These are phyloP conservation scores for Penicillium desertorum DNA, from an alignment of 495 filamentous ascomycete genomes.

Conservation along the genomic window DNA sequence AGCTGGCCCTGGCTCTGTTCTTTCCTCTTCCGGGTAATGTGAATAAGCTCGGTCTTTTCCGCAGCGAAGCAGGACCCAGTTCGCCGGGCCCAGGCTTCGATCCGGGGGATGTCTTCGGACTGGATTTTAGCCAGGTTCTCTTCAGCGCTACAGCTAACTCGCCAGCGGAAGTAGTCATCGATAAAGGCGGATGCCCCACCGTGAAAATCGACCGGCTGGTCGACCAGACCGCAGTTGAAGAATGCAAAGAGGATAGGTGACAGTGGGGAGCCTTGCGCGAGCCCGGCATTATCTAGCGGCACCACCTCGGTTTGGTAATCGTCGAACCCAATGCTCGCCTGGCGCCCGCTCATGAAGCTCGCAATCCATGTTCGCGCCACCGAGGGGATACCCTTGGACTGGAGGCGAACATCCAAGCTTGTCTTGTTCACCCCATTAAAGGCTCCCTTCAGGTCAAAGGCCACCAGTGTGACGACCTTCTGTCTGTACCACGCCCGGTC, in stretches of 20 bases:
- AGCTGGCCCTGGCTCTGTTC: too few species aligned
- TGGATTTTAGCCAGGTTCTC: conserved; percentile 21
- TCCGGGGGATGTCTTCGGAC: conserved; percentile 22
- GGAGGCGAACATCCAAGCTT: too few species aligned
- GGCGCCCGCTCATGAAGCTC: conserved; percentile 28
- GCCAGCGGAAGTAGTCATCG: conserved; percentile 26
- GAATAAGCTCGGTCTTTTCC: too few species aligned
- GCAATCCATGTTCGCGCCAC: too few species aligned
- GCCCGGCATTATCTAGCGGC: conserved; percentile 24
- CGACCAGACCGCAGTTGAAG: conserved; percentile 30
- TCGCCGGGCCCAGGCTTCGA: conserved; percentile 4
- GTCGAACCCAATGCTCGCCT: conserved; percentile 6
- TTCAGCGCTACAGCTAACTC: conserved; percentile 14
- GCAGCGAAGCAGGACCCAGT: too few species aligned
- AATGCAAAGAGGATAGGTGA: conserved; percentile 30
- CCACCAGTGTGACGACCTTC: too few species aligned
- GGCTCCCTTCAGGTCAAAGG: too few species aligned
- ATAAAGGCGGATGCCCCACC: conserved; percentile 22
- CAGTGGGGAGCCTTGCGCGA: conserved; percentile 30
- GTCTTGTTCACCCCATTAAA: too few species aligned
- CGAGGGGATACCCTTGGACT: too few species aligned
- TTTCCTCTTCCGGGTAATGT: too few species aligned
- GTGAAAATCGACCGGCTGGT: conserved; percentile 21
- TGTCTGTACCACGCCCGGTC: too few species aligned
- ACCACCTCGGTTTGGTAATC: conserved; percentile 17